Conservation (phyloP, 2,329 filamentous ascomycete species). For the Periconia sp. region DNA sequence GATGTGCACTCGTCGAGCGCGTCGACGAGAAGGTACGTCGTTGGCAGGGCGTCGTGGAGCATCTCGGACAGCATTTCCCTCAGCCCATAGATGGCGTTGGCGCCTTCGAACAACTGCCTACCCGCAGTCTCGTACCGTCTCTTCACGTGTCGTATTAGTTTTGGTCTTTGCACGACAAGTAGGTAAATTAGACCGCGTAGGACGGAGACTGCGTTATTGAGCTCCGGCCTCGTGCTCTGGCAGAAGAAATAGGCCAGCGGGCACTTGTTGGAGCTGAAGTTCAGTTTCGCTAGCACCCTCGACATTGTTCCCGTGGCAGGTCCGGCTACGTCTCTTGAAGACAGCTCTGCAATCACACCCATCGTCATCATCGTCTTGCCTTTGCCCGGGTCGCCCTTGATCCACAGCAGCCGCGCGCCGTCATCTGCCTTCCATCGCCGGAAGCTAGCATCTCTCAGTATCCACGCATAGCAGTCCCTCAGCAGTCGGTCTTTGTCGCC, state of each 20-base stretch:
- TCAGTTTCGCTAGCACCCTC: not conserved
- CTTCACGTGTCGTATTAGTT: slow-evolving; percentile 29
- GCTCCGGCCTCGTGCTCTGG: slow-evolving; percentile 43
- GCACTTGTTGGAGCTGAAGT: slow-evolving; percentile 6
- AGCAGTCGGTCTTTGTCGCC: slow-evolving; percentile 19
- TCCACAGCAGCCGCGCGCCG: slow-evolving; percentile 39
- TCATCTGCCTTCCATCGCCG: slow-evolving; percentile 20
- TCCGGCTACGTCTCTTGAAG: not conserved
- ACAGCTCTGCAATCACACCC: slow-evolving; percentile 16
- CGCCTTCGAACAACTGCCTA: slow-evolving; percentile 47
- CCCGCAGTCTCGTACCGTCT: slow-evolving; percentile 43
- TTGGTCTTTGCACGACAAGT: slow-evolving; percentile 42
- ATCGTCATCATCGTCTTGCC: slow-evolving; percentile 42
- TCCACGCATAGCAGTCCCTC: slow-evolving; percentile 21
- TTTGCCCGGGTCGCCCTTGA: slow-evolving; percentile 39
- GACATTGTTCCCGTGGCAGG: not conserved
- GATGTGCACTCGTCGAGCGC: slow-evolving; percentile 10
- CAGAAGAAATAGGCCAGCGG: slow-evolving; percentile 50
- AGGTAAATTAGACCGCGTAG: slow-evolving; percentile 53
- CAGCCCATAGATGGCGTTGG: slow-evolving; percentile 47
- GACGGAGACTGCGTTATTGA: slow-evolving; percentile 49
- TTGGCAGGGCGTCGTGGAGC: not conserved
- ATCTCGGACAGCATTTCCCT: slow-evolving; percentile 6
- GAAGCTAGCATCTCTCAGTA: slow-evolving; percentile 27
- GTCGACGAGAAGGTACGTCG: not conserved